Base-by-base conservation (phyloP, 2,329 filamentous ascomycete genomes). In the Ilyonectria robusta region DNA sequence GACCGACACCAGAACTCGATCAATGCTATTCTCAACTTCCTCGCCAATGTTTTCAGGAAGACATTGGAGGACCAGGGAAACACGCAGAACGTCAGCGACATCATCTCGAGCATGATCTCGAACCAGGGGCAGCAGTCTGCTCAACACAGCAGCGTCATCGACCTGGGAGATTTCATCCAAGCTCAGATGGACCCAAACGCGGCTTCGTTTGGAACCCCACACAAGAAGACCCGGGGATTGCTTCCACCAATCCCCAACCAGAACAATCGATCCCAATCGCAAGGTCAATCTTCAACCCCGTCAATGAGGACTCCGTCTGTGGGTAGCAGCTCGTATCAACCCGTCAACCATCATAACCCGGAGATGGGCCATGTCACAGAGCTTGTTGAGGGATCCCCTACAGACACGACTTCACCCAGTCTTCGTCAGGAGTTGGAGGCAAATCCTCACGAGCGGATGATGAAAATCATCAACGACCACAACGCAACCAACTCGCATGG, bases 1-100 rank as follows among this genome's bases (percentile, higher is more conserved):
- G 94, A 95, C 73, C 91, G 96, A n/a, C 96, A 99, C 77, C 96
- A 99, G 78, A 97, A 95, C 78, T 98, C 95, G 0, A 98, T 99
- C 81, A 98, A 98, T 77, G 95, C 95, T n/a, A 98, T 99, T 69
- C 87, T 99, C 47, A 97, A 95, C 56, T 98, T 99, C 80, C 87
- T 99, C 21, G 96, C 95, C 51, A 98, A 97, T 13, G 95, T 99
- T 47, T 99, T 98, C 82, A 93, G 97, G 70, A 92, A 97, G 76
- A 97, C 94, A 70, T 83, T 99, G 56, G 95, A 98, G 78, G 94
- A 95, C 40, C 92, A 95, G 74, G 91, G 91, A 35, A 88, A 89
- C 19, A 86, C 89, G 1, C 90, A 93, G 76, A 95, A 93, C 67
- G 88, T 98, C 47, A 91, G 93, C 62, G 95, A 97, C 72, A 92